Evolutionary conservation across 352 stramenopile genomes (phyloP).

Genomic region (Phytophthora vignae): DNA sequence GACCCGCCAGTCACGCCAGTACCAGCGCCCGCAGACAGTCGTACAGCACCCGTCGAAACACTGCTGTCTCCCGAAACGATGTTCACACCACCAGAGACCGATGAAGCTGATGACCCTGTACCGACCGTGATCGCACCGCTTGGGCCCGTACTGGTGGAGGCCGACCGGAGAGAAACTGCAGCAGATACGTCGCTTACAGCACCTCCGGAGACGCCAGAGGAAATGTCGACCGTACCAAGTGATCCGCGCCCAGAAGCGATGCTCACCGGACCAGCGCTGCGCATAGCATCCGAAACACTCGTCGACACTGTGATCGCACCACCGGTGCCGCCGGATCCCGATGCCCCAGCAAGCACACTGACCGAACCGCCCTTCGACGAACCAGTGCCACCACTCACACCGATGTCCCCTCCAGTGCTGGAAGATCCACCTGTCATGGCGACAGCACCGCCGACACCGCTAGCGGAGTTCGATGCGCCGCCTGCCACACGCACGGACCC

Average conservation of each 20-base stretch:
- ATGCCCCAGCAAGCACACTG: conserved; percentile 13
- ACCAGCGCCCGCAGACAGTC: conserved; percentile 7
- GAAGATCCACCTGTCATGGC: conserved; percentile 8
- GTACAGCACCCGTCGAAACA: not conserved
- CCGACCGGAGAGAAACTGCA: conserved; percentile 14
- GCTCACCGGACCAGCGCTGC: conserved; percentile 13
- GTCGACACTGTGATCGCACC: conserved; percentile 12
- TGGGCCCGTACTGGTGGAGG: conserved; percentile 9
- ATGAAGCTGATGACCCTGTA: conserved; percentile 14
- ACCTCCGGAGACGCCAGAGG: conserved; percentile 6
- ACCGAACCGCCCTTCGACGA: conserved; percentile 37
- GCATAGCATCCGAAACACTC: conserved; percentile 17
- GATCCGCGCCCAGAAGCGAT: conserved; percentile 14
- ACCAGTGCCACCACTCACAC: conserved; percentile 17
- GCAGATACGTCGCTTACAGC: conserved; percentile 13
- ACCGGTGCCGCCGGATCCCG: conserved; percentile 1
- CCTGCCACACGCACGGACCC: conserved; percentile 13
- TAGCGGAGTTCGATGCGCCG: conserved; percentile 9
- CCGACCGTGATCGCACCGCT: conserved; percentile 7
- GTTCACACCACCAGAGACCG: conserved; percentile 14
- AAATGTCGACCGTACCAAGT: conserved; percentile 26
- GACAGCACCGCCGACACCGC: conserved; percentile 12
- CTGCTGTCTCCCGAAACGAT: conserved; percentile 14
- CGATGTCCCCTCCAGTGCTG: conserved; percentile 14
- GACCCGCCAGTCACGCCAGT: conserved; percentile 11